phyloP scores from a whole-genome alignment of 2,329 filamentous ascomycete species.

The Colletotrichum sp. region DNA sequence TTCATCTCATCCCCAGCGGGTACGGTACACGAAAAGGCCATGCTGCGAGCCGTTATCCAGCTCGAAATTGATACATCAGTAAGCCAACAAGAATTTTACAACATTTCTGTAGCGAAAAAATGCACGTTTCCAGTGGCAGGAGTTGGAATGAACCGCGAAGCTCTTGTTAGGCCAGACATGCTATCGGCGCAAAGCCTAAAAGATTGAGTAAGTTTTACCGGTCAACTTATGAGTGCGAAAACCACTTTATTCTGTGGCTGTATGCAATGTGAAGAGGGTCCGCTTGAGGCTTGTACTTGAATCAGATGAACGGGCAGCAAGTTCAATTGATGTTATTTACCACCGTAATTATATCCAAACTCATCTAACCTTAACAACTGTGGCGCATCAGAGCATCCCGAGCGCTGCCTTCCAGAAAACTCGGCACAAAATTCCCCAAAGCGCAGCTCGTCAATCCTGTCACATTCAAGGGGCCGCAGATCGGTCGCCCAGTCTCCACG shows the following conservation, averaged over 20 bases:
- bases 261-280: background rate
- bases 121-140: background rate
- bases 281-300: background rate
- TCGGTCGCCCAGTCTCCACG: background rate
- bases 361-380: background rate
- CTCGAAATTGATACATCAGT: background rate
- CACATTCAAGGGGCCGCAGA: background rate
- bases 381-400: background rate
- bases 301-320: background rate
- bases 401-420: background rate
- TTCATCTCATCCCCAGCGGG: background rate
- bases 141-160: background rate
- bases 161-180: background rate
- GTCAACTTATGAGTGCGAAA: background rate
- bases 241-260: background rate
- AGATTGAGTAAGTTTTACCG: background rate
- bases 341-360: background rate
- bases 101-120: background rate
- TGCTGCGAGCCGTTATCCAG: background rate
- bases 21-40: background rate
- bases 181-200: background rate
- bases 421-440: background rate
- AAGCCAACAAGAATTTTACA: background rate
- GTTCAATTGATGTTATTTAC: background rate
- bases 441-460: background rate